A percentile compares a stretch with the other conserved stretches of the same genome.
These are phyloP conservation scores for Ophiocordyceps camponoti-floridani DNA, from an alignment of 2,329 filamentous ascomycete genomes.

Conservation along the genomic window DNA sequence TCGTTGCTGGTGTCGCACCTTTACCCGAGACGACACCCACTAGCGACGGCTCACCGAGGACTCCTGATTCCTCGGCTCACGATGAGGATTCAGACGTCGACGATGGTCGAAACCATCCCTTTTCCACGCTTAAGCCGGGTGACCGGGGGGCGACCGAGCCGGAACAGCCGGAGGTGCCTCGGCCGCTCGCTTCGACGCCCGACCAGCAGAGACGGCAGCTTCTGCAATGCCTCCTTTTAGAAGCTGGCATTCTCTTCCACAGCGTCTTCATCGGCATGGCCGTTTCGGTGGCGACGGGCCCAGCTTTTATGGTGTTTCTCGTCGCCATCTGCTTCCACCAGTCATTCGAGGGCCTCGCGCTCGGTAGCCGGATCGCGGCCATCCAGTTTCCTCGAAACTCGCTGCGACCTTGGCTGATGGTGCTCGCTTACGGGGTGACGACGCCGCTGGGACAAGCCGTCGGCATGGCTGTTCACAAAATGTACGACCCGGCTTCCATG, in stretches of 20 bases:
- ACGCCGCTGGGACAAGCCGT: constrained; percentile 75
- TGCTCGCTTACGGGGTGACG: constrained; percentile 55
- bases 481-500: constrained; percentile 59
- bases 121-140: constrained; percentile 14
- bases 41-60: constrained; percentile 3
- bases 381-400: constrained; percentile 62
- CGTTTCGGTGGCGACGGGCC: constrained; percentile 62
- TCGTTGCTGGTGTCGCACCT: constrained; percentile 41
- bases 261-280: constrained; percentile 80
- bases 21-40: constrained; percentile 34
- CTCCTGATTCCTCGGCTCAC: constrained; percentile 12
- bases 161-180: constrained; percentile 3
- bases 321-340: constrained; percentile 73
- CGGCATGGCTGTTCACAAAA: constrained; percentile 55
- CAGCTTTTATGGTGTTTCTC: constrained; percentile 62
- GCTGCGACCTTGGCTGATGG: constrained; percentile 67
- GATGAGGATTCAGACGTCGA: constrained; percentile 33
- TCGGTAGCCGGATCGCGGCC: constrained; percentile 70
- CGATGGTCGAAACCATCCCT: constrained; percentile 3
- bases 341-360: constrained; percentile 73
- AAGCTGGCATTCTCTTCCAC: constrained; percentile 73
- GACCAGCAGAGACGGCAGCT: constrained; percentile 49
- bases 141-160: background rate
- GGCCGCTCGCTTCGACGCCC: constrained; percentile 13
- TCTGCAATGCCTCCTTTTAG: constrained; percentile 61